Conservation (phyloP, 495 filamentous ascomycete genomes). For the Hyaloscypha variabilis region DNA sequence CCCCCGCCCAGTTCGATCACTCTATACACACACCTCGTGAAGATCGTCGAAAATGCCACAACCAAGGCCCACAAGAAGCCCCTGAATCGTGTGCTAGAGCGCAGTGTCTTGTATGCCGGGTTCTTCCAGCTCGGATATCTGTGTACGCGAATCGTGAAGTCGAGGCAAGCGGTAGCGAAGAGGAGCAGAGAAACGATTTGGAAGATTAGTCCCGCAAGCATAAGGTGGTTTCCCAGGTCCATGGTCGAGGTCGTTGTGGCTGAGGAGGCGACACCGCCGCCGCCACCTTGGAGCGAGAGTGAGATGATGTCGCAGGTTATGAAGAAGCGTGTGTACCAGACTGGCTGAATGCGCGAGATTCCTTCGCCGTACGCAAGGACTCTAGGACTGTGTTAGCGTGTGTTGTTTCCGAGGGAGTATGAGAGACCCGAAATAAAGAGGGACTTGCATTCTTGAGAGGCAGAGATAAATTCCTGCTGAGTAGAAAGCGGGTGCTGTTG, state of each 20-base stretch:
- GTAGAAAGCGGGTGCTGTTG: conserved; percentile 64
- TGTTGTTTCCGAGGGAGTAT: neutral
- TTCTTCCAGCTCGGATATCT: neutral
- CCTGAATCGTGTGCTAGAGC: conserved; percentile 1
- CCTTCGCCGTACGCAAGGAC: conserved; percentile 57
- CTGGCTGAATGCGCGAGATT: conserved; percentile 60
- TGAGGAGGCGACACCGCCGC: conserved; percentile 56
- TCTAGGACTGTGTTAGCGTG: conserved; percentile 37
- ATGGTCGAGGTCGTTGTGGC: conserved; percentile 41
- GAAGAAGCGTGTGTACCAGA: conserved; percentile 49
- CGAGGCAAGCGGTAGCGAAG: conserved; percentile 37
- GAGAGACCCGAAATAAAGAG: neutral
- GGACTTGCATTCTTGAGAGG: conserved; percentile 51
- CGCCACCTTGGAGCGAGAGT: conserved; percentile 60
- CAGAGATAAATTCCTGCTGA: conserved; percentile 64
- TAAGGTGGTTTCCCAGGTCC: conserved; percentile 55
- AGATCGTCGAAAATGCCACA: conserved; percentile 32
- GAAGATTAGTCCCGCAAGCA: conserved; percentile 63
- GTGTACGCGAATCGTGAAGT: neutral
- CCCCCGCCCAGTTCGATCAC: conserved; percentile 36
- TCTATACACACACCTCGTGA: conserved; percentile 36
- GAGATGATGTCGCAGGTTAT: conserved; percentile 63
- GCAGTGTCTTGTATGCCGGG: neutral
- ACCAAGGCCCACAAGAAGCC: conserved; percentile 11
- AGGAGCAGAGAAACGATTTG: conserved; percentile 54